Conservation (phyloP, 2,329 filamentous ascomycete species). For the Sclerotinia glacialis region DNA sequence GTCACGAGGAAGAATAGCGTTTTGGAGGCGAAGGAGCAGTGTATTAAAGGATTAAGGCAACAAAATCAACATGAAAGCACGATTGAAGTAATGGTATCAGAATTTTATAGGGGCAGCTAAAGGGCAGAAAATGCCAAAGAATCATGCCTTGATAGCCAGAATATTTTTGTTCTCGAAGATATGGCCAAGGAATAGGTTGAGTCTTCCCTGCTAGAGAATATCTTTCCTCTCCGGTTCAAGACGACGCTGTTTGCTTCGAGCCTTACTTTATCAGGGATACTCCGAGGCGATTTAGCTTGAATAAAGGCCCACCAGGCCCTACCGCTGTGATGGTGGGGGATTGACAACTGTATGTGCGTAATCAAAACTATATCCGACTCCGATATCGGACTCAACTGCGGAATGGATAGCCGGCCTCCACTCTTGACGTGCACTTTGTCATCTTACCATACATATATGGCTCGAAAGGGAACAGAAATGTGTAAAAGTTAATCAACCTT, state of each 20-base stretch:
- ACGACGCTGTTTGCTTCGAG: neutral
- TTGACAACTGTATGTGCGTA: neutral
- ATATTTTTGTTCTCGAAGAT: neutral
- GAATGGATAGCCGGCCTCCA: neutral
- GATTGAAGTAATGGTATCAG: neutral
- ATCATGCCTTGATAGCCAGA: neutral
- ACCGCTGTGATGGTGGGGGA: neutral
- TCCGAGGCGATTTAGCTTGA: neutral
- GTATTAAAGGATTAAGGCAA: neutral
- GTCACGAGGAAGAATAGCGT: neutral
- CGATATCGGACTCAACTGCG: neutral
- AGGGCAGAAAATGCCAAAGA: neutral
- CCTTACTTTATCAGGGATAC: neutral
- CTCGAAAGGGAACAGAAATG: neutral
- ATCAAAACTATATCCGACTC: neutral
- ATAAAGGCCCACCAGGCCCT: neutral
- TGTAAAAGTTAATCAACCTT: neutral
- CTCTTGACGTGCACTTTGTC: neutral
- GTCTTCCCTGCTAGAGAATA: neutral
- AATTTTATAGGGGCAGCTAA: neutral
- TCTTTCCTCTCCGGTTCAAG: neutral
- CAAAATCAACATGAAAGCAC: neutral
- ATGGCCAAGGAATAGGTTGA: neutral
- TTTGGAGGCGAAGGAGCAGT: neutral
- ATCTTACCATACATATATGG: conserved; percentile 10